Evolutionary conservation across 2,329 filamentous ascomycete genomes (phyloP).

Genomic region (Domatiomyces globalis): DNA sequence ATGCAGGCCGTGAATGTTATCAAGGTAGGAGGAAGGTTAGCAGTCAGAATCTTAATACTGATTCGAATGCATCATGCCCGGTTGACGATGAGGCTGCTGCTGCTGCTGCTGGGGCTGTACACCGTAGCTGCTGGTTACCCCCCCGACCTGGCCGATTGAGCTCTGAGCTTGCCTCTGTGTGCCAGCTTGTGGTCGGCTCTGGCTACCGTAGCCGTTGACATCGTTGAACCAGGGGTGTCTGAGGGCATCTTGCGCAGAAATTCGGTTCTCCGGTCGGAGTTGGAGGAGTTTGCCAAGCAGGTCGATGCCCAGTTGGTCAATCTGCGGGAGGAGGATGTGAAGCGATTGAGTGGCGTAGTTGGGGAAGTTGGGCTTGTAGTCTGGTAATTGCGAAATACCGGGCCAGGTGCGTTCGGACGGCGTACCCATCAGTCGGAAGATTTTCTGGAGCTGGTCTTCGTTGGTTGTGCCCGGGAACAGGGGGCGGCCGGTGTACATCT

Average conservation of each 20-base stretch:
- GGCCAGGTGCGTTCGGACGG: conserved; percentile 93
- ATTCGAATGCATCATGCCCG: background rate
- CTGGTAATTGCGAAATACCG: conserved; percentile 85
- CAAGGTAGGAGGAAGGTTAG: background rate
- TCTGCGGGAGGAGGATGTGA: conserved; percentile 71
- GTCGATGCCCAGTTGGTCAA: conserved; percentile 76
- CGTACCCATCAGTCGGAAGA: conserved; percentile 97
- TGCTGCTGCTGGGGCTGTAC: background rate
- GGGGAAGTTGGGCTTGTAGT: conserved; percentile 92
- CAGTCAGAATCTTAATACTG: background rate
- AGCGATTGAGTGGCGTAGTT: conserved; percentile 90
- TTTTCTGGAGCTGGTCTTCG: conserved; percentile 91
- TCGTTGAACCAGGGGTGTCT: conserved; percentile 84
- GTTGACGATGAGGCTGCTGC: background rate
- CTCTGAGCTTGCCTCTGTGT: background rate
- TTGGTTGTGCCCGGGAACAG: conserved; percentile 96
- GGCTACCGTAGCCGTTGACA: conserved; percentile 25
- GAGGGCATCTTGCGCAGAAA: conserved; percentile 74
- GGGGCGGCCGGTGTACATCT: conserved; percentile 94
- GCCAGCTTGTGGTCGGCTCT: conserved; percentile 7
- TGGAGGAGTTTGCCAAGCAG: conserved; percentile 84
- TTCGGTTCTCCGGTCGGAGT: conserved; percentile 76
- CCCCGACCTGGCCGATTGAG: background rate
- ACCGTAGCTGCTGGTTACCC: background rate
- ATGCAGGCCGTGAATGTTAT: background rate